These are phyloP conservation scores for Dysphania ambrosioides DNA, from an alignment of 148 eudicot genomes.

Conservation along the genomic window DNA sequence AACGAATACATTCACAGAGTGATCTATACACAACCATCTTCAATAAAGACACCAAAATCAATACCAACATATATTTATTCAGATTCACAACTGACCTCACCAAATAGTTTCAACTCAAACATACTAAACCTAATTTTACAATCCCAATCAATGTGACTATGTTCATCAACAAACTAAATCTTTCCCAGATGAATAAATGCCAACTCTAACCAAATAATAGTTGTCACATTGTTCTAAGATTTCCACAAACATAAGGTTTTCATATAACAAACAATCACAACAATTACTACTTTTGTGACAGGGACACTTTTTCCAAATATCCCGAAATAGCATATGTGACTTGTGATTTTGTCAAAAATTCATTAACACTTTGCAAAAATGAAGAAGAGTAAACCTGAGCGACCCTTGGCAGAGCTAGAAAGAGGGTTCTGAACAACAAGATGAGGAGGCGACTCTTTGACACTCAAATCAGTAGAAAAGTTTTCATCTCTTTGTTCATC, in stretches of 20 bases:
- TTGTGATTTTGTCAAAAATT: neutral
- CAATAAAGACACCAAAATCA: neutral
- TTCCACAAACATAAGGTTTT: no score
- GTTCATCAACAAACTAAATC: neutral
- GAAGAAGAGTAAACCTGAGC: conserved; percentile 48
- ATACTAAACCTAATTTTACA: neutral
- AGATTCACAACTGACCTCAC: neutral
- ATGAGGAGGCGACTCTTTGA: conserved; percentile 58
- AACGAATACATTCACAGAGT: neutral
- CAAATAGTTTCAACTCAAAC: neutral
- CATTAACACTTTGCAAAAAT: neutral
- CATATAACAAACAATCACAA: no score
- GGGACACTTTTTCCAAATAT: neutral
- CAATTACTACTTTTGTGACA: neutral
- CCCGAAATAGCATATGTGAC: neutral
- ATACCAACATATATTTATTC: neutral
- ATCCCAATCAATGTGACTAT: neutral
- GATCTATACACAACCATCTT: neutral
- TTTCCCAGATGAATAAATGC: neutral
- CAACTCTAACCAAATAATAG: neutral
- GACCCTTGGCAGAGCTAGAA: conserved; percentile 40
- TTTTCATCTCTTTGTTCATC: conserved; percentile 5
- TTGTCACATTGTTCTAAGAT: no score
- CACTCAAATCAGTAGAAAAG: conserved; percentile 51
- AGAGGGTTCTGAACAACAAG: conserved; percentile 81